Evolutionary conservation across 805 yeast species (phyloP), one percentile per base, ranked within the genome.

Genomic region (Hanseniaspora jakobsenii): DNA sequence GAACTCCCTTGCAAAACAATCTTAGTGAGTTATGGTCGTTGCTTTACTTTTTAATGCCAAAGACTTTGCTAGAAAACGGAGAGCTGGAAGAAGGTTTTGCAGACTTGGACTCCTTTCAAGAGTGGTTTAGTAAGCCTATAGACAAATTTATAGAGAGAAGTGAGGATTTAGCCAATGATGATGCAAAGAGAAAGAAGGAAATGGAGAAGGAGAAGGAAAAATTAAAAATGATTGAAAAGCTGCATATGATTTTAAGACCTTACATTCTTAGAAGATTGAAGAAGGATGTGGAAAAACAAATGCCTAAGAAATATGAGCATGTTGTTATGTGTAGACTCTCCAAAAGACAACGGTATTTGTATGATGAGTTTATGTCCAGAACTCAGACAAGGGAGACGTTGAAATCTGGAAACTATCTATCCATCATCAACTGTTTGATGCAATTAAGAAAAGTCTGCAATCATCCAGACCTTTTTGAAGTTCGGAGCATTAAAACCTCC

Each of bases 241-340:
- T 91, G 44, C 99, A 91, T 62, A 94, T 85, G 59, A 94, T 91
- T 17, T 66, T 91, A 52, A 73, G 98, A 51, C 99, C 99, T 0
- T 91, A 89, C 55, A 65, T 91, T 31, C 66, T 91, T 48, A 76
- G 99, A 59, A 77, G 99, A 51, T 71, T 91, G 56, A 91, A 91
- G 59, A 85, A 83, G 17, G 99, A 91, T 62, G 99, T 91, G 12
- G 99, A 91, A 55, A 86, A 89, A 56, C 98, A 91, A 62, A 91
- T 91, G 98, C 99, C 99, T 1, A 95, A 82, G 0, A 91, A 91
- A 57, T 83, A 86, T 60, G 99, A 91, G 59, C 99, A 91, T 60
- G 78, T 91, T 48, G 78, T 91, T 5, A 84, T 82, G 58, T 93
- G 98, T 65, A 73, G 94, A 22, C 65, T 91, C 36, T 86, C 96